Conservation (phyloP, 2,329 filamentous ascomycete genomes). For the Sporothrix pallida region DNA sequence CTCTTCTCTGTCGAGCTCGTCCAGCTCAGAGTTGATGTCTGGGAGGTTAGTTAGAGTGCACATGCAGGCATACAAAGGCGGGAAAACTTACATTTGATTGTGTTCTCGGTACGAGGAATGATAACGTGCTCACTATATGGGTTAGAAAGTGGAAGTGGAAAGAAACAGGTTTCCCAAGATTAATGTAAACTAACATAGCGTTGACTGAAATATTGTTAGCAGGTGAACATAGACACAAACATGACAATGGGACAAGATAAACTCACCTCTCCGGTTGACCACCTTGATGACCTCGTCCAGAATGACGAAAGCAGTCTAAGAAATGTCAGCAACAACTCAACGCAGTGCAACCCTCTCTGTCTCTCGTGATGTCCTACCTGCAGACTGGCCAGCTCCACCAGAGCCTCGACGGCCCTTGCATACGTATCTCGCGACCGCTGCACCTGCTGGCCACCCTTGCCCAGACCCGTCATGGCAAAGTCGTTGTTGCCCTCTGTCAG, state of each 20-base stretch:
- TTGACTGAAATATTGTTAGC: conserved; percentile 68
- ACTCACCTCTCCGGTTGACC: conserved; percentile 87
- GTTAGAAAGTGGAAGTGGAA: conserved; percentile 26
- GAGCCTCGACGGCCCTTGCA: conserved; percentile 89
- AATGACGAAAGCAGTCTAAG: conserved; percentile 90
- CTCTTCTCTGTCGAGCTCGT: conserved; percentile 96
- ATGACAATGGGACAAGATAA: neutral
- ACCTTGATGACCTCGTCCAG: conserved; percentile 99
- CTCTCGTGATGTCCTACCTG: conserved; percentile 54
- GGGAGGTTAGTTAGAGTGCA: neutral
- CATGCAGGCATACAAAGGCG: neutral
- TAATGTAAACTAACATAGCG: conserved; percentile 72
- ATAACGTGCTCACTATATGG: conserved; percentile 80
- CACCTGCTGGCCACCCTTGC: conserved; percentile 96
- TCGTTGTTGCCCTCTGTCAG: conserved; percentile 89
- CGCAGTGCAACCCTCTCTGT: too few relatives aligned
- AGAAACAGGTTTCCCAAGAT: neutral
- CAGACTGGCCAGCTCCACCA: conserved; percentile 92
- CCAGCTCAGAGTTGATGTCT: conserved; percentile 97
- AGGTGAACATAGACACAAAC: conserved; percentile 36
- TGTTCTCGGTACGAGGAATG: conserved; percentile 96
- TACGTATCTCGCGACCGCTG: conserved; percentile 96
- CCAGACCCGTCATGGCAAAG: conserved; percentile 92
- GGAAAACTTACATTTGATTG: conserved; percentile 82
- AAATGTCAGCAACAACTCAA: conserved; percentile 15